Base-by-base conservation (phyloP, 2,329 filamentous ascomycete species). In the Penicillium sp. region DNA sequence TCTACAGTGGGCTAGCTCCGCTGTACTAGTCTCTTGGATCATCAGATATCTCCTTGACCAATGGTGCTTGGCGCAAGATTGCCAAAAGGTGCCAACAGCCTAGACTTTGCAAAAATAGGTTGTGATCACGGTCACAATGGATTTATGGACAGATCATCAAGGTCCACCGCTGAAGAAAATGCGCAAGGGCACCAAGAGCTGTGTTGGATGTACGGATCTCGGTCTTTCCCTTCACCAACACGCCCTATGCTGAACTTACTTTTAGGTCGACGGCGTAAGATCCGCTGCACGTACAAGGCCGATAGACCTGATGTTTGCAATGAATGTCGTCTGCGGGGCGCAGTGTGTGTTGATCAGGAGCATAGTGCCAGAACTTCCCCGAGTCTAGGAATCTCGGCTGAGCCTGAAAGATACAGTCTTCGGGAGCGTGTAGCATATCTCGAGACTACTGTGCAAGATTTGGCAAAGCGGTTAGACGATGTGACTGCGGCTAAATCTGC, bases 161-260 rank as follows among this genome's bases (percentile, higher is more conserved):
- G 62, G 52, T 1, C 64, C 59, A 2, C 53, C 62, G n/a, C 58
- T 58, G 22, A 68, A 67, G 51, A 67, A 57, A 44, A 67, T 68
- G 62, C 52, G 65, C 30, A 68, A 68, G 30, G 65, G 65, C 13
- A 68, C 65, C 14, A 66, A 61, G 42, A 67, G 64, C 42, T 68
- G 65, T 48, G 49, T 54, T 32, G 65, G 68, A 53, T 68, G 65
- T 61, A 53, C n/a, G 31, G 53, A 40, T 23, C 22, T 15, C n/a
- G 15, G 17, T 18, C 16, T 13, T 37, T 4, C 30, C 25, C 4
- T 6, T n/a, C 17, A 6, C 1, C 32, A 25, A 22, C 8, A 6
- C 16, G 23, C 31, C 23, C 9, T 16, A 42, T 30, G 17, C 10
- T 17, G 20, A 37, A 17, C 20, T 34, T 13, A 3, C 20, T 18